Evolutionary conservation across 2,329 filamentous ascomycete genomes (phyloP).

Genomic region (Endocalyx cinctus): DNA sequence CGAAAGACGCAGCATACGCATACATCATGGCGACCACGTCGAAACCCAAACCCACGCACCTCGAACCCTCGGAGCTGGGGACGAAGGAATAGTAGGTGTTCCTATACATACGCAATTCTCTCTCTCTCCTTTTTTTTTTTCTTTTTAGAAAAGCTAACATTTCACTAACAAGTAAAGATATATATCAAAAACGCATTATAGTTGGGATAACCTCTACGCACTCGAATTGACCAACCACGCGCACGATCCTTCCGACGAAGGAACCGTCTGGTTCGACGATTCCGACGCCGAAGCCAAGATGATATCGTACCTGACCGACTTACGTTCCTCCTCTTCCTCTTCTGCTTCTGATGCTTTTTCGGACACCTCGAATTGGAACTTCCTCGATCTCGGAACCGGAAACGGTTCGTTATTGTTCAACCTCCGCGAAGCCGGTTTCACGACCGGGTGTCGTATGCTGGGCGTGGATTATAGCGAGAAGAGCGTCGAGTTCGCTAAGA

Average conservation of each 20-base stretch:
- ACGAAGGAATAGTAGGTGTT: constrained; percentile 80
- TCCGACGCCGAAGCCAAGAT: constrained; percentile 80
- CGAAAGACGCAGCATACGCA: too few relatives aligned
- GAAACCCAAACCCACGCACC: constrained; percentile 51
- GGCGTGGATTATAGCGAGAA: constrained; percentile 83
- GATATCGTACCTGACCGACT: constrained; percentile 57
- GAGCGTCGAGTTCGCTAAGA: constrained; percentile 69
- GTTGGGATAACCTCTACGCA: constrained; percentile 73
- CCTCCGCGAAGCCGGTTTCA: constrained; percentile 63
- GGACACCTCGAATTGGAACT: constrained; percentile 39
- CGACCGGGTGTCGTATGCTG: constrained; percentile 65
- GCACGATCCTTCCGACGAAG: constrained; percentile 69
- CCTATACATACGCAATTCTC: constrained; percentile 1
- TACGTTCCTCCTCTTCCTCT: constrained; percentile 5
- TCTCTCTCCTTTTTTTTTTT: constrained; percentile 1
- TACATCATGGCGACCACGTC: constrained; percentile 1
- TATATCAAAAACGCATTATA: too few relatives aligned
- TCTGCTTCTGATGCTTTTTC: constrained; percentile 13
- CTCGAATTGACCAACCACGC: constrained; percentile 68
- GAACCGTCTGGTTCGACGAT: constrained; percentile 96
- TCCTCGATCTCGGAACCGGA: constrained; percentile 88
- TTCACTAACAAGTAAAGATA: constrained; percentile 1
- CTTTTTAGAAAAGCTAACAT: constrained; percentile 9
- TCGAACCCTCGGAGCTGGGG: constrained; percentile 74
- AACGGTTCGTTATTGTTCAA: constrained; percentile 89